Percentiles rank a stretch among this genome's conserved stretches.
Evolutionary conservation across 192 early-diverging fungal genomes (phyloP).

Genomic region (Linderina pennispora): DNA sequence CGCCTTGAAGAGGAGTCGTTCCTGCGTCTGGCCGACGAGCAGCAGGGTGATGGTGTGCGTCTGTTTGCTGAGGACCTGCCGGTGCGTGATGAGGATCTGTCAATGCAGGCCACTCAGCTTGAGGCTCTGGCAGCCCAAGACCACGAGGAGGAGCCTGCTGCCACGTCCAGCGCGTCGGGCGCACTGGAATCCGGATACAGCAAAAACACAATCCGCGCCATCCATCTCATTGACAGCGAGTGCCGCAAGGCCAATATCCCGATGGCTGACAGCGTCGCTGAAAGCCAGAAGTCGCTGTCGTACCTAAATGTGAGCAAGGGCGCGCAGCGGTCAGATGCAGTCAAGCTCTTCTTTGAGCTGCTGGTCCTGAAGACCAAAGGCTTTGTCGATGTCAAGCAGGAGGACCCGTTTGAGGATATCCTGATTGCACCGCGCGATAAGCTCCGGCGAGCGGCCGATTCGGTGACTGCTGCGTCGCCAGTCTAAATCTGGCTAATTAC

Average conservation of each 20-base stretch:
- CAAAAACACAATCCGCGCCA: slow-evolving; percentile 57
- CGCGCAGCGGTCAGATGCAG: slow-evolving; percentile 61
- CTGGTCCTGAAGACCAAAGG: slow-evolving; percentile 84
- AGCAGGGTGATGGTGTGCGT: slow-evolving; percentile 19
- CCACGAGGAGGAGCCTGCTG: neutral
- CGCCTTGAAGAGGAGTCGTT: slow-evolving; percentile 43
- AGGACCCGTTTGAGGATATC: slow-evolving; percentile 79
- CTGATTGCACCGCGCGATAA: slow-evolving; percentile 48
- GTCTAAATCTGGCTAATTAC: neutral
- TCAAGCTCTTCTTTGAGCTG: slow-evolving; percentile 87
- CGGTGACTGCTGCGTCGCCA: slow-evolving; percentile 7
- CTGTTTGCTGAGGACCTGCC: slow-evolving; percentile 26
- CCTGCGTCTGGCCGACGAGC: slow-evolving; percentile 29
- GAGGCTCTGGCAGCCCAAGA: slow-evolving; percentile 4
- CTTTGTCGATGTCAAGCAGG: slow-evolving; percentile 76
- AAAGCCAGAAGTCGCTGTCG: slow-evolving; percentile 16
- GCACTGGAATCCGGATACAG: slow-evolving; percentile 37
- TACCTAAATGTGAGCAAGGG: slow-evolving; percentile 31
- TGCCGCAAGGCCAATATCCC: slow-evolving; percentile 24
- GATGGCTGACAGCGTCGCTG: slow-evolving; percentile 4
- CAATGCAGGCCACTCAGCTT: slow-evolving; percentile 6
- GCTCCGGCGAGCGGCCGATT: slow-evolving; percentile 22
- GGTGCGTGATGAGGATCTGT: slow-evolving; percentile 21
- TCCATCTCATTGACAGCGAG: slow-evolving; percentile 50
- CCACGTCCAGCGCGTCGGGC: neutral